Evolutionary conservation across 805 yeast genomes (phyloP), one percentile per base, ranked within the genome.

Genomic region (Wickerhamomyces rabaulensis): DNA sequence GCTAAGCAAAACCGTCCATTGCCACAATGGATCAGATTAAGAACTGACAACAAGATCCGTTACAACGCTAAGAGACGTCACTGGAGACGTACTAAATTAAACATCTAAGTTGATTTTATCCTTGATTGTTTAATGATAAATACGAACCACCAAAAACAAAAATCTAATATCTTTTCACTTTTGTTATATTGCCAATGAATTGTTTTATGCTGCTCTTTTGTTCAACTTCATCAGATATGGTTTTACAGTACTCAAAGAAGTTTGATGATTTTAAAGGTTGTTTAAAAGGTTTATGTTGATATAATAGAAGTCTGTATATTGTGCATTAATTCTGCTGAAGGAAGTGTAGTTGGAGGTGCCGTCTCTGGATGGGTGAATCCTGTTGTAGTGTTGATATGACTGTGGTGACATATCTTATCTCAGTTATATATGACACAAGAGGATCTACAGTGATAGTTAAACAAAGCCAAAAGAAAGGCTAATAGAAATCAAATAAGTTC

Each of bases 61-160:
- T 89, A 89, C 87, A 92, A 92, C 80, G 95, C 96, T 73, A 94
- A 94, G 90, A 90, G 98, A 88, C 87, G 98, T 84, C 96, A 94
- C 94, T 92, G 99, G 99, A 92, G 97, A 87, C 88, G 98, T 87
- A 92, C 97, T 70, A 92, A 92, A 95, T 83, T 92, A 79, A 81
- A 83, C 84, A 75, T 92, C 83, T 92, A 91, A 87, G 72, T 50
- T 41, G 40, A 22, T 43, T 44, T 27, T 29, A 33, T 10, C 29
- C n/a, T 20, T 31, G 43, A 41, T 13, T 36, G 13, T 40, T 47
- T 47, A 44, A 45, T 45, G 38, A 17, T 31, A 27, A 38, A 41
- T 29, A 29, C 39, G 16, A 41, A 38, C 38, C 25, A 42, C 37
- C 41, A 35, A 42, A 22, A 26, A 37, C n/a, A 27, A 43, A 47